Evolutionary conservation across 192 early-diverging fungal genomes (phyloP).

Genomic region (Coemansia sp.): DNA sequence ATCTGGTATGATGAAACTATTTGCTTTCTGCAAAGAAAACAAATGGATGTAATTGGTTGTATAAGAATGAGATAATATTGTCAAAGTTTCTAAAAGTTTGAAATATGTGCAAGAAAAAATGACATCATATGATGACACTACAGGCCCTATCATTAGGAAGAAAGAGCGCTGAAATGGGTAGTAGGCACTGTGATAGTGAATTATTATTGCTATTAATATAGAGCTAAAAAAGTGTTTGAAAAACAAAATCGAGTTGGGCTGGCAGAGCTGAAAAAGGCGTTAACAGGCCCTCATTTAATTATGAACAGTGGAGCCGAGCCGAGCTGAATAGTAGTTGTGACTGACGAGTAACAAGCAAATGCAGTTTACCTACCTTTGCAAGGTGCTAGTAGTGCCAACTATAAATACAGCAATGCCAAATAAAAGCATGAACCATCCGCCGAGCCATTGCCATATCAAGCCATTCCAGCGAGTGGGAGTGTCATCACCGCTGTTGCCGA

Average conservation of each 20-base stretch:
- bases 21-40: neutral
- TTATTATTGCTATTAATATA: too few species aligned
- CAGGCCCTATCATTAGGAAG: too few species aligned
- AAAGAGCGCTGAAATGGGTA: too few species aligned
- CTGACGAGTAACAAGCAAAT: neutral
- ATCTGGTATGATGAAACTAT: neutral
- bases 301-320: neutral
- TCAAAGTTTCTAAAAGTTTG: neutral
- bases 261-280: neutral
- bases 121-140: too few species aligned
- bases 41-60: neutral
- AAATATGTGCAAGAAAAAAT: too few species aligned
- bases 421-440: neutral
- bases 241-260: too few species aligned
- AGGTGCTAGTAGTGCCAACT: neutral
- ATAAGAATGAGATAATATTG: neutral
- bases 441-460: neutral
- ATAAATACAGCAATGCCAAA: neutral
- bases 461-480: neutral
- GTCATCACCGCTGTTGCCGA: neutral
- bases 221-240: too few species aligned
- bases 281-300: neutral
- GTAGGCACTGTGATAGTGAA: too few species aligned
- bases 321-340: neutral
- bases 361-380: neutral